Evolutionary conservation across 768 basidiomycete species (phyloP).

Genomic region (Tricholoma bakamatsutake): DNA sequence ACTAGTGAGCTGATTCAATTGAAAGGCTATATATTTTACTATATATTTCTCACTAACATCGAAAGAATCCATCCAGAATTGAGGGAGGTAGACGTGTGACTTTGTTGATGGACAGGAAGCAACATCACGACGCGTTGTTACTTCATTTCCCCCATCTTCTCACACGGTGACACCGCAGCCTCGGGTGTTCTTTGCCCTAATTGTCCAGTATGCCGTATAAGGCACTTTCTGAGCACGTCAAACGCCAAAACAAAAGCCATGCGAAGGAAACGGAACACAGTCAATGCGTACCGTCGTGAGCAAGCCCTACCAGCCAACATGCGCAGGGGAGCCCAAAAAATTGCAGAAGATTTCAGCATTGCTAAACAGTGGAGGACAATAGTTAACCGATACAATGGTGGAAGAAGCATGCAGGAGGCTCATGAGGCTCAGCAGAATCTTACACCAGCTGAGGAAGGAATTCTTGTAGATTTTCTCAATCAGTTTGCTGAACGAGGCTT

Average conservation of each 20-base stretch:
- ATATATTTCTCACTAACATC: no score
- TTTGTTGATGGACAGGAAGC: no score
- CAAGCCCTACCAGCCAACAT: neutral
- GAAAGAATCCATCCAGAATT: no score
- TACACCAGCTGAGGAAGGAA: slow-evolving; percentile 20
- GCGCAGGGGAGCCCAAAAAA: slow-evolving; percentile 3
- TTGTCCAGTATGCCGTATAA: no score
- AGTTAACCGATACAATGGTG: slow-evolving; percentile 8
- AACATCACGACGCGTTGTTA: no score
- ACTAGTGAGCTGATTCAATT: no score
- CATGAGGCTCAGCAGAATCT: slow-evolving; percentile 22
- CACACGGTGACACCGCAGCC: no score
- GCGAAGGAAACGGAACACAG: neutral
- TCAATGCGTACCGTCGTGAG: neutral
- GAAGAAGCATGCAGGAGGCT: slow-evolving; percentile 1
- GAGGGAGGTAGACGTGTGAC: no score
- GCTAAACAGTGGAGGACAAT: slow-evolving; percentile 13
- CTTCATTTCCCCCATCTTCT: no score
- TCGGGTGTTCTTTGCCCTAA: no score
- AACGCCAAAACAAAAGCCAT: slow-evolving; percentile 3
- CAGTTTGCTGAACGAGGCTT: slow-evolving; percentile 23
- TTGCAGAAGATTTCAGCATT: slow-evolving; percentile 13
- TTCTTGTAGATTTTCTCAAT: slow-evolving; percentile 23
- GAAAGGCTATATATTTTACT: no score
- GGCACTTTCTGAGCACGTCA: slow-evolving; percentile 6